phyloP scores from a whole-genome alignment of 768 basidiomycete genomes.

The Psilocybe cubensis region DNA sequence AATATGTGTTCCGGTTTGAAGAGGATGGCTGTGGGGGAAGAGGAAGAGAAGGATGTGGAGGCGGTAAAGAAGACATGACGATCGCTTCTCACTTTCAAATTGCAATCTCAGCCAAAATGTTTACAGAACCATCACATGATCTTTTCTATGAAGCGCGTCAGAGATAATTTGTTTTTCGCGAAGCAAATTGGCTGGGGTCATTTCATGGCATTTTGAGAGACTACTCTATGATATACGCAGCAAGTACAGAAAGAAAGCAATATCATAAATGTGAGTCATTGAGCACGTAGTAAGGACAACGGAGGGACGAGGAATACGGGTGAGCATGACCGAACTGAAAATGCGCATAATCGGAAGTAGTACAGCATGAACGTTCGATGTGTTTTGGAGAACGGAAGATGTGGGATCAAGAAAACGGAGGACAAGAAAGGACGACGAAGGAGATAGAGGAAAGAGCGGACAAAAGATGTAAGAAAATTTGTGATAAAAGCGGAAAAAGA shows the following conservation, averaged over 20 bases:
- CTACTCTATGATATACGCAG: conserved; percentile 24
- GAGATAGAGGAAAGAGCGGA: conserved; percentile 14
- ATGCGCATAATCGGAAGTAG: conserved; percentile 19
- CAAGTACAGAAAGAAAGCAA: conserved; percentile 21
- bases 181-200: background rate
- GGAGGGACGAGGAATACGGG: background rate
- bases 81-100: conserved; percentile 3
- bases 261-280: conserved; percentile 24
- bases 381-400: conserved; percentile 14
- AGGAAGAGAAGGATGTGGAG: conserved; percentile 25
- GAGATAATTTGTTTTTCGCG: background rate
- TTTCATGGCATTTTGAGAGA: conserved; percentile 23
- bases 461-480: conserved; percentile 9
- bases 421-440: conserved; percentile 13
- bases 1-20: background rate
- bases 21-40: conserved; percentile 2
- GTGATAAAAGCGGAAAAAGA: conserved; percentile 12
- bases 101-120: background rate
- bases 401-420: conserved; percentile 22
- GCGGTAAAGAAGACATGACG: conserved; percentile 17
- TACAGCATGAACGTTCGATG: conserved; percentile 15
- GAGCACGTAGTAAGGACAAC: conserved; percentile 16
- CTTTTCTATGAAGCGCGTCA: background rate
- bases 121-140: conserved; percentile 23
- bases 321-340: conserved; percentile 17